Evolutionary conservation across 2,329 filamentous ascomycete genomes (phyloP).

Genomic region (Aureobasidium sp.): DNA sequence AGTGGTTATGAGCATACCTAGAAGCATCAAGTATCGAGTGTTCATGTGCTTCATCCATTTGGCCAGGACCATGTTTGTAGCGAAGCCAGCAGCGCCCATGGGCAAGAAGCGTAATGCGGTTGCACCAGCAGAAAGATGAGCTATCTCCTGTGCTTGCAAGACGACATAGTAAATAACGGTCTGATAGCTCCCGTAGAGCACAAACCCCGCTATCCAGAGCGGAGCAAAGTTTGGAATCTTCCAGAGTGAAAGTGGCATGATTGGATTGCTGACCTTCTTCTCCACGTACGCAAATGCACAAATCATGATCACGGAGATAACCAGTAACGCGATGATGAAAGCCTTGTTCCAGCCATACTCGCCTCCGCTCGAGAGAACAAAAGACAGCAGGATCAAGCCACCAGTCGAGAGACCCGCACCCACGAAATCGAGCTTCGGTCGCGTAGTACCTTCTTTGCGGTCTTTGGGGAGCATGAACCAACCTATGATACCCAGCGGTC

Average conservation of each 20-base stretch:
- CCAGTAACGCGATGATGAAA: slow-evolving; percentile 37
- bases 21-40: slow-evolving; percentile 30
- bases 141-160: slow-evolving; percentile 34
- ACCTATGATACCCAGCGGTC: slow-evolving; percentile 16
- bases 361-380: slow-evolving; percentile 38
- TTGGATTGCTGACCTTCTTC: slow-evolving; percentile 37
- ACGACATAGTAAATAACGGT: slow-evolving; percentile 38
- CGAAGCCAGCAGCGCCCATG: slow-evolving; percentile 32
- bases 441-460: slow-evolving; percentile 25
- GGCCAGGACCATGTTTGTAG: slow-evolving; percentile 19
- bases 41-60: slow-evolving; percentile 33
- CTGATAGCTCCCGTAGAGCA: slow-evolving; percentile 37
- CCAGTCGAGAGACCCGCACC: slow-evolving; percentile 36
- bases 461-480: slow-evolving; percentile 35
- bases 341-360: slow-evolving; percentile 40
- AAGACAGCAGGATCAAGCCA: slow-evolving; percentile 37
- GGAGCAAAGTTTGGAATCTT: slow-evolving; percentile 40
- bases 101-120: slow-evolving; percentile 36
- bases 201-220: slow-evolving; percentile 38
- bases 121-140: slow-evolving; percentile 31
- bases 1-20: slow-evolving; percentile 29
- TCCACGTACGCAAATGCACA: slow-evolving; percentile 33
- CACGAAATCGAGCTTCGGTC: slow-evolving; percentile 34
- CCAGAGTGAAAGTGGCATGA: slow-evolving; percentile 41
- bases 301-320: slow-evolving; percentile 33